These are phyloP conservation scores for Colletotrichum falcatum DNA, from an alignment of 2,329 filamentous ascomycete species.

Conservation along the genomic window DNA sequence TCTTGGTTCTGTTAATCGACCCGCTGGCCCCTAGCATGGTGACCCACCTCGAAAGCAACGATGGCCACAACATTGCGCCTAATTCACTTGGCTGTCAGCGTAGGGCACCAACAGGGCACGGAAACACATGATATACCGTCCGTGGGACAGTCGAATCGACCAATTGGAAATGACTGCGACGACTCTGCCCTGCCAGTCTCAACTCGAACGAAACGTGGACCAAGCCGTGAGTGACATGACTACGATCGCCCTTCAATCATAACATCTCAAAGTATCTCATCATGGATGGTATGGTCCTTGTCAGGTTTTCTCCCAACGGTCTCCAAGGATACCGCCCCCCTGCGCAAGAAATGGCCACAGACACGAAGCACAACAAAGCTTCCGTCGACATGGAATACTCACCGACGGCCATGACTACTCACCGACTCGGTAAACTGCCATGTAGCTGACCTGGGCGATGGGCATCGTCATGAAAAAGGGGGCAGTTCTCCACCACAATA, in stretches of 20 bases:
- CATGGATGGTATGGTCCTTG: neutral
- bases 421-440: slow-evolving; percentile 20
- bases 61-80: neutral
- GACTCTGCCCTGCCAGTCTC: neutral
- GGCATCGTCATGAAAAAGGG: slow-evolving; percentile 14
- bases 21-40: neutral
- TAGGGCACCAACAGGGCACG: neutral
- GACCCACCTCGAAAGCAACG: neutral
- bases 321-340: too few relatives aligned
- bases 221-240: neutral
- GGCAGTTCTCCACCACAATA: slow-evolving; percentile 32
- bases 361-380: neutral
- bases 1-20: neutral
- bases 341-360: neutral
- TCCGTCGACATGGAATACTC: neutral
- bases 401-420: slow-evolving; percentile 31
- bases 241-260: neutral
- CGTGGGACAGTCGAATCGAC: neutral
- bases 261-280: neutral
- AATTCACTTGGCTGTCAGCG: neutral
- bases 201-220: neutral
- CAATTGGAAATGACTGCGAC: neutral
- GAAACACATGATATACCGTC: neutral
- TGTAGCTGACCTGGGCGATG: neutral
- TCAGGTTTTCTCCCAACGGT: too few relatives aligned